These are phyloP conservation scores for Berberis thunbergii DNA, from an alignment of 164 flowering plant species.

Conservation along the genomic window DNA sequence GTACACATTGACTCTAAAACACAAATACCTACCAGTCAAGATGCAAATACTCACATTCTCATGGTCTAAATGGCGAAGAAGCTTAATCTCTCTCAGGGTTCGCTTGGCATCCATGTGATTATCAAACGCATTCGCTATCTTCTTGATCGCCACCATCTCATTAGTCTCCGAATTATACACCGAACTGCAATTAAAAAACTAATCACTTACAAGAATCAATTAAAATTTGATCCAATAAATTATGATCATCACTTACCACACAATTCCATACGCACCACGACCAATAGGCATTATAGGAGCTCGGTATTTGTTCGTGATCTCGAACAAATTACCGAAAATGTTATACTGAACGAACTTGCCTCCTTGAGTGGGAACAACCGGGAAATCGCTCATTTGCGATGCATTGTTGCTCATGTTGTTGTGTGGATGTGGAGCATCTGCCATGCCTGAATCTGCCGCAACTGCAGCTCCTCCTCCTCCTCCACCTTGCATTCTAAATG, in stretches of 20 bases:
- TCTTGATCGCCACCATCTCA: conserved; percentile 91
- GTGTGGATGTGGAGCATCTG: conserved; percentile 6
- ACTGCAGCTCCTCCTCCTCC: conserved; percentile 7
- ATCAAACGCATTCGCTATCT: conserved; percentile 85
- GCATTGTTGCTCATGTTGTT: neutral
- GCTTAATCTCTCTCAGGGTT: conserved; percentile 91
- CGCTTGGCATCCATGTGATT: conserved; percentile 89
- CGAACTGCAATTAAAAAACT: conserved; percentile 23
- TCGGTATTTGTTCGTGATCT: conserved; percentile 69
- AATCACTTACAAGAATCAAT: no score
- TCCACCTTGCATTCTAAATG: no score
- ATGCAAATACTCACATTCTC: conserved; percentile 50
- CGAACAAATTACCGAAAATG: conserved; percentile 73
- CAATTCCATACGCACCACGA: conserved; percentile 95
- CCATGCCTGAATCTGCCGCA: conserved; percentile 20
- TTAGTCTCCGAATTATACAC: conserved; percentile 67
- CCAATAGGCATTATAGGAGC: conserved; percentile 93
- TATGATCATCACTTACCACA: conserved; percentile 44
- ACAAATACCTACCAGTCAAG: no score
- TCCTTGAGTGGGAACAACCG: conserved; percentile 51
- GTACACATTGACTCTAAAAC: no score
- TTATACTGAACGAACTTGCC: conserved; percentile 71
- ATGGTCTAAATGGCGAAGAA: conserved; percentile 84
- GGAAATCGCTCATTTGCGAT: conserved; percentile 36
- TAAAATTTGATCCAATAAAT: neutral